These are phyloP conservation scores for Phalaenopsis hybrid DNA, from an alignment of 116 monocot species.

Conservation along the genomic window DNA sequence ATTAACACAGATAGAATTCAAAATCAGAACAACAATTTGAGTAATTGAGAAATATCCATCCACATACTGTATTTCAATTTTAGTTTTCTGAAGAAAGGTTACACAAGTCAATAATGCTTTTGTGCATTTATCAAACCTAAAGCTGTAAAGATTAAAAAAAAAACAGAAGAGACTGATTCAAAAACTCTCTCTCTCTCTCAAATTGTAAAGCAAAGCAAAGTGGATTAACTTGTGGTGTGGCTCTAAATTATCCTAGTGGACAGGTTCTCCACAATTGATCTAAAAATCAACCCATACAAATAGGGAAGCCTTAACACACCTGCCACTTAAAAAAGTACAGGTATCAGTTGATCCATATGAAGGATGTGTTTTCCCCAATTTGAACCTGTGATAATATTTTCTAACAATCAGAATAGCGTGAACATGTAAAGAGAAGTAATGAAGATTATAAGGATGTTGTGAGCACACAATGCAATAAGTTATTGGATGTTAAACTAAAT, in stretches of 20 bases:
- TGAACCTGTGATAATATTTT: constrained; percentile 78
- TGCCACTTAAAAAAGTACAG: constrained; percentile 78
- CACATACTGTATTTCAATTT: not conserved
- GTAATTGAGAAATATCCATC: not conserved
- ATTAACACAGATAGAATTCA: not conserved
- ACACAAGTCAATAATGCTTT: not conserved
- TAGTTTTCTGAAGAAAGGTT: not conserved
- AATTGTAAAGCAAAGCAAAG: not conserved
- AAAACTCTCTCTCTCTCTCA: not conserved
- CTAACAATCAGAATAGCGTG: constrained; percentile 48
- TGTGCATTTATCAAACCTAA: not conserved
- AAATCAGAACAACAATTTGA: not conserved
- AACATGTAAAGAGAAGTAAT: constrained; percentile 20
- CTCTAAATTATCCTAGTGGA: constrained; percentile 8
- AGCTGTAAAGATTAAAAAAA: not conserved
- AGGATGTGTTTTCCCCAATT: constrained; percentile 90
- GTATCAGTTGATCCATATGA: constrained; percentile 85
- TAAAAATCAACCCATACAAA: constrained; percentile 19
- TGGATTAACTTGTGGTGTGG: not conserved
- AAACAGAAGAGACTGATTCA: not conserved
- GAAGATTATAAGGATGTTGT: constrained; percentile 12
- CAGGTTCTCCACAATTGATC: constrained; percentile 7
- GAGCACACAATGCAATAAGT: not conserved
- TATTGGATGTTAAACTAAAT: not conserved
- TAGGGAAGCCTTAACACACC: constrained; percentile 57